Evolutionary conservation across 805 yeast species (phyloP).

Genomic region (Candida sakaeoensis): DNA sequence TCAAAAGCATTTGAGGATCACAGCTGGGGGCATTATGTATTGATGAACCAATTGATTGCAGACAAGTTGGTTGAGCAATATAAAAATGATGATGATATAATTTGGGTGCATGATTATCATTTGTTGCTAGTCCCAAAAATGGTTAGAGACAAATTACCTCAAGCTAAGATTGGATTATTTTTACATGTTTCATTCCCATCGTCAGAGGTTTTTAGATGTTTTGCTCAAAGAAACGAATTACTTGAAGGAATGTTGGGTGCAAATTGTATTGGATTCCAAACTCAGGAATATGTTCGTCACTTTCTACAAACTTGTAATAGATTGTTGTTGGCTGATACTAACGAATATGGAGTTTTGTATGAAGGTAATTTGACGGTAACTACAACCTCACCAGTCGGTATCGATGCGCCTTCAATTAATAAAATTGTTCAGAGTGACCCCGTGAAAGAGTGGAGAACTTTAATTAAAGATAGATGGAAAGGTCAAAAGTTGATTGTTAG

Average conservation of each 20-base stretch:
- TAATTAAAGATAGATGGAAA: slow-evolving; percentile 78
- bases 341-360: slow-evolving; percentile 55
- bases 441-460: slow-evolving; percentile 61
- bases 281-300: slow-evolving; percentile 89
- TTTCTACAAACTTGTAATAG: slow-evolving; percentile 88
- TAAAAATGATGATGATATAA: slow-evolving; percentile 46
- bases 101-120: slow-evolving; percentile 96
- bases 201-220: slow-evolving; percentile 89
- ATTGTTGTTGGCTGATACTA: slow-evolving; percentile 78
- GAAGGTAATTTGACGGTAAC: slow-evolving; percentile 56
- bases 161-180: slow-evolving; percentile 87
- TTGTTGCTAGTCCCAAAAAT: slow-evolving; percentile 79
- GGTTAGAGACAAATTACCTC: slow-evolving; percentile 71
- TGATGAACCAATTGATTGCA: slow-evolving; percentile 75
- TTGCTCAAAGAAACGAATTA: slow-evolving; percentile 78
- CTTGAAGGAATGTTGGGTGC: slow-evolving; percentile 86
- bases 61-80: slow-evolving; percentile 66
- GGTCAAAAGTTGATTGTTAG: slow-evolving; percentile 70
- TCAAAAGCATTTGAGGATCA: slow-evolving; percentile 94
- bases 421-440: slow-evolving; percentile 42
- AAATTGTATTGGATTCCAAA: slow-evolving; percentile 83
- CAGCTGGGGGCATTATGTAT: slow-evolving; percentile 82
- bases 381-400: slow-evolving; percentile 69
- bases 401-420: slow-evolving; percentile 61
- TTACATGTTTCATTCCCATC: slow-evolving; percentile 94